A percentile compares a stretch with the other conserved stretches of the same genome.
Conservation (phyloP, 495 filamentous ascomycete genomes). For the Penicillium pancosmium region DNA sequence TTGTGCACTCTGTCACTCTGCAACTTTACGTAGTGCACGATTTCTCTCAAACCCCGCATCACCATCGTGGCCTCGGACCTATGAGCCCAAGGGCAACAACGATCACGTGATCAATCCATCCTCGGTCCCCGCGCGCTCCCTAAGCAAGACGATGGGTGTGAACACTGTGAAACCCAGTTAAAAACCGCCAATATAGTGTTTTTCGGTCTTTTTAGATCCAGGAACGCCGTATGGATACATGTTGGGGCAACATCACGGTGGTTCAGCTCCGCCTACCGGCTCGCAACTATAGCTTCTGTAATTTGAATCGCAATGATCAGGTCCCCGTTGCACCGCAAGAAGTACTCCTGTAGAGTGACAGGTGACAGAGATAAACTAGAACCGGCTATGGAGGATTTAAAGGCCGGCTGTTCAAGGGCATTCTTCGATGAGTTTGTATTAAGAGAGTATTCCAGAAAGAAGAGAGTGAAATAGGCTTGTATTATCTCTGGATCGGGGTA, state of each 20-base stretch:
- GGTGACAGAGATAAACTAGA: neutral
- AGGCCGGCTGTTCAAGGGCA: neutral
- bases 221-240: too few relatives aligned
- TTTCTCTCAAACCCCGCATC: too few relatives aligned
- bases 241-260: neutral
- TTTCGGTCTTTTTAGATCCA: too few relatives aligned
- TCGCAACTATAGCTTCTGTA: neutral
- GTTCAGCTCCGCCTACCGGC: neutral
- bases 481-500: constrained; percentile 6
- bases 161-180: too few relatives aligned
- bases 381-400: neutral
- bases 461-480: neutral
- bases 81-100: too few relatives aligned
- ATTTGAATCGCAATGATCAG: neutral
- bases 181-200: too few relatives aligned
- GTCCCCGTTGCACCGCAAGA: constrained; percentile 2
- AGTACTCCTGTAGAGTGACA: neutral
- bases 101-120: too few relatives aligned
- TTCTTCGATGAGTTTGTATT: neutral
- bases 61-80: too few relatives aligned
- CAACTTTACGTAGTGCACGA: too few relatives aligned
- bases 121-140: too few relatives aligned
- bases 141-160: too few relatives aligned
- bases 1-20: too few relatives aligned
- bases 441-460: neutral